Percentiles rank a stretch among this genome's conserved stretches.
These are phyloP conservation scores for Aspergillus sp. DNA, from an alignment of 2,329 filamentous ascomycete genomes.

Conservation along the genomic window DNA sequence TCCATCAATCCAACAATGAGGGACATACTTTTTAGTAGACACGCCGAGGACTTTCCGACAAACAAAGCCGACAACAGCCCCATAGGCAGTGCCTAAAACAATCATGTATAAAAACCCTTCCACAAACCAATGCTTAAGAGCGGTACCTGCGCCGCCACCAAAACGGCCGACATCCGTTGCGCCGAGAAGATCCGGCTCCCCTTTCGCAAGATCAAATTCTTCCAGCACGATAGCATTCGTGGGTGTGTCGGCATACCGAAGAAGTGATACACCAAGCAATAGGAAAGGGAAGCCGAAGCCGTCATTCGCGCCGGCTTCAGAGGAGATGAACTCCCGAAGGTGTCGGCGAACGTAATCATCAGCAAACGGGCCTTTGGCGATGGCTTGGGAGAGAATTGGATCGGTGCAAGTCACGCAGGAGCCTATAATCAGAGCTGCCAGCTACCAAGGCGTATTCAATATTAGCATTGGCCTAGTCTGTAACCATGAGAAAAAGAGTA, in stretches of 20 bases:
- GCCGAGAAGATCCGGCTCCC: constrained; percentile 29
- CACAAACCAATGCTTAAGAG: constrained; percentile 58
- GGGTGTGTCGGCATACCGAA: constrained; percentile 52
- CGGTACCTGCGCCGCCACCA: constrained; percentile 53
- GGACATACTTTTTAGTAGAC: constrained; percentile 30
- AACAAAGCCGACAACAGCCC: constrained; percentile 51
- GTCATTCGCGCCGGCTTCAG: constrained; percentile 63
- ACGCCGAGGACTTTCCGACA: constrained; percentile 50
- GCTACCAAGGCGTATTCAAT: constrained; percentile 22
- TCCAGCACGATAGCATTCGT: constrained; percentile 19
- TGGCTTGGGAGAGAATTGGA: constrained; percentile 61
- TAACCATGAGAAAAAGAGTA: background rate
- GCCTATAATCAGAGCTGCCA: constrained; percentile 58
- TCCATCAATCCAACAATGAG: no score
- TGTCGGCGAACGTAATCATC: constrained; percentile 61
- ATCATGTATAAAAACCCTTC: constrained; percentile 64
- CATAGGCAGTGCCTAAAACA: constrained; percentile 54
- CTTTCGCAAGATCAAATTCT: constrained; percentile 21
- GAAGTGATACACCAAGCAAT: constrained; percentile 58
- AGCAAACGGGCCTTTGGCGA: constrained; percentile 63
- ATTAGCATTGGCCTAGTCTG: background rate
- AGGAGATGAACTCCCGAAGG: constrained; percentile 61
- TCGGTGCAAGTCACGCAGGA: constrained; percentile 64
- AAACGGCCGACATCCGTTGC: constrained; percentile 50
- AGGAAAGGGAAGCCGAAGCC: constrained; percentile 64